Percentiles rank a stretch among this genome's conserved stretches.
Evolutionary conservation across 768 basidiomycete species (phyloP).

Genomic region (Lentinula guzmanii): DNA sequence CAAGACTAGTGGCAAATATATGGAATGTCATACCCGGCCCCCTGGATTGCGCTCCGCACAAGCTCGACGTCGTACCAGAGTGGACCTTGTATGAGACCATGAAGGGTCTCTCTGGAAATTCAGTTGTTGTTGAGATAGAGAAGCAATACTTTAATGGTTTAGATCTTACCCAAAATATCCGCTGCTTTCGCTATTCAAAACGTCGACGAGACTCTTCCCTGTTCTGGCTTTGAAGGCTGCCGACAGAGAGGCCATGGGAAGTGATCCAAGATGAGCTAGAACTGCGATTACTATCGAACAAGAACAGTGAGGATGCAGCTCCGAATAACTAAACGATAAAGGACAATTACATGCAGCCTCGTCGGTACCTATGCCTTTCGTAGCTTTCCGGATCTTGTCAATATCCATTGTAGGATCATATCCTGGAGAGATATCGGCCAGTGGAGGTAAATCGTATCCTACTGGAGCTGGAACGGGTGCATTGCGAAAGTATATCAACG

Average conservation of each 20-base stretch:
- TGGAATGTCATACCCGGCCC: background rate
- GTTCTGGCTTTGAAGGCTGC: slow-evolving; percentile 2
- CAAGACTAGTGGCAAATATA: no score
- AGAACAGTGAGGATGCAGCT: background rate
- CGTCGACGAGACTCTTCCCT: background rate
- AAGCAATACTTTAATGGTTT: no score
- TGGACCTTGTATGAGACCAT: background rate
- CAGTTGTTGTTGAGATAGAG: background rate
- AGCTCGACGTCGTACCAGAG: slow-evolving; percentile 7
- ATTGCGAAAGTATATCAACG: background rate
- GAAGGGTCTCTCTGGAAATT: background rate
- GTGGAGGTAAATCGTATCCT: background rate
- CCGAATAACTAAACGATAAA: background rate
- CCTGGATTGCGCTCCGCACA: slow-evolving; percentile 2
- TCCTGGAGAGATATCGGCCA: background rate
- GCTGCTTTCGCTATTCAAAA: slow-evolving; percentile 1
- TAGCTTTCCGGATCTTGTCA: slow-evolving; percentile 6
- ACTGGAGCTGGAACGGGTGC: background rate
- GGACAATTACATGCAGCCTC: slow-evolving; percentile 2
- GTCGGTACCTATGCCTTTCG: slow-evolving; percentile 7
- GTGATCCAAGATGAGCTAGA: background rate
- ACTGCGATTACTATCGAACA: background rate
- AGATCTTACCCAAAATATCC: slow-evolving; percentile 3
- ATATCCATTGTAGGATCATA: slow-evolving; percentile 5
- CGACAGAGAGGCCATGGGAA: slow-evolving; percentile 2